These are phyloP conservation scores for Colletotrichum godetiae DNA, from an alignment of 2,329 filamentous ascomycete genomes.

Conservation along the genomic window DNA sequence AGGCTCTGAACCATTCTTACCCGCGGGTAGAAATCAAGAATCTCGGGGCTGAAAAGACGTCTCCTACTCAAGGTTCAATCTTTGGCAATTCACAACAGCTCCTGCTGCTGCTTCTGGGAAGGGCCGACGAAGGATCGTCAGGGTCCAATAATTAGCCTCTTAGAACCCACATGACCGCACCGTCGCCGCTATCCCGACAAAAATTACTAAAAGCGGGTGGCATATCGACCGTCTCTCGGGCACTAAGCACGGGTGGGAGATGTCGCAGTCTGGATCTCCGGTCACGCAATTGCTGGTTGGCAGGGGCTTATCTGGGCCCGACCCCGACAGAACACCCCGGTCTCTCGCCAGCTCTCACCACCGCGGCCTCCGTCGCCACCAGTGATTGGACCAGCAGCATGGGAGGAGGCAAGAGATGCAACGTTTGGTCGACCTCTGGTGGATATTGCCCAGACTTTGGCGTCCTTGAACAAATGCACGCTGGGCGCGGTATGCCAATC, in stretches of 20 bases:
- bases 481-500: conserved; percentile 1
- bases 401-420: neutral
- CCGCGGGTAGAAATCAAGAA: too few species aligned
- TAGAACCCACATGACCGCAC: neutral
- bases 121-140: neutral
- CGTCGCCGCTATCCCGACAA: conserved; percentile 27
- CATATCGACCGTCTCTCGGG: neutral
- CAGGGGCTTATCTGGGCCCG: conserved; percentile 22
- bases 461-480: conserved; percentile 11
- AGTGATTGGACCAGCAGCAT: conserved; percentile 14
- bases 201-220: conserved; percentile 11
- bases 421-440: neutral
- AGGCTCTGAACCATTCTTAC: too few species aligned
- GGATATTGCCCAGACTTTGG: conserved; percentile 31
- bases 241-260: neutral
- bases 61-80: too few species aligned
- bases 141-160: neutral
- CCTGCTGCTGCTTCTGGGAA: too few species aligned
- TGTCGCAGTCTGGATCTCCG: conserved; percentile 28
- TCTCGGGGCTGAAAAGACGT: too few species aligned
- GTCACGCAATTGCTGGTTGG: conserved; percentile 30
- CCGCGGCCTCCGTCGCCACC: neutral
- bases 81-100: too few species aligned
- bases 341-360: conserved; percentile 1
- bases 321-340: neutral